Evolutionary conservation across 1,139 yeast species (phyloP).

Genomic region (Wickerhamomyces sp.): DNA sequence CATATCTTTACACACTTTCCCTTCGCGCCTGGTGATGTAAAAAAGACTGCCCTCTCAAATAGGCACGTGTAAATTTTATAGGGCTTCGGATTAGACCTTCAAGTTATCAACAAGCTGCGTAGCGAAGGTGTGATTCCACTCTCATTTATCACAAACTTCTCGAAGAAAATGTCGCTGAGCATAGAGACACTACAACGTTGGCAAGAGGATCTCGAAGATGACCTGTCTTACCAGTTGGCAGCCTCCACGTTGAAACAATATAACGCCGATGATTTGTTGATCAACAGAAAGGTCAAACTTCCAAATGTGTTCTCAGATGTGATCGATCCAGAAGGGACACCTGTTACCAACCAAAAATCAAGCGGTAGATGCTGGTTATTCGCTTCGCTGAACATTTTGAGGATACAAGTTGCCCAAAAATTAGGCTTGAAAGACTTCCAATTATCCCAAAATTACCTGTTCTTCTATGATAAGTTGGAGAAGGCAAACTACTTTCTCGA

Average conservation of each 20-base stretch:
- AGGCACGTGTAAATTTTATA: too few relatives aligned
- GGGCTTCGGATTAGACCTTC: too few relatives aligned
- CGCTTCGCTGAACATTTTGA: conserved; percentile 70
- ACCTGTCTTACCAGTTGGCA: conserved; percentile 32
- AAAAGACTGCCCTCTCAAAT: too few relatives aligned
- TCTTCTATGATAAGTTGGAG: conserved; percentile 71
- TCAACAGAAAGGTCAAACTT: conserved; percentile 14
- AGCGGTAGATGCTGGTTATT: conserved; percentile 88
- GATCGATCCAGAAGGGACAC: conserved; percentile 59
- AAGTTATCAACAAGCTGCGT: too few relatives aligned
- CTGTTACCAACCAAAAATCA: conserved; percentile 65
- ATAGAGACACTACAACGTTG: conserved; percentile 23
- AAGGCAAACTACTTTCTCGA: conserved; percentile 74
- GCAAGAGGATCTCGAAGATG: conserved; percentile 27
- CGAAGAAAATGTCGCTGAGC: conserved; percentile 15
- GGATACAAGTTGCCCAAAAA: conserved; percentile 57
- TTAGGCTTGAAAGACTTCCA: conserved; percentile 67
- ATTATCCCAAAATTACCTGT: conserved; percentile 66
- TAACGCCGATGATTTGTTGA: conserved; percentile 29
- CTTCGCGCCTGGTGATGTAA: too few relatives aligned
- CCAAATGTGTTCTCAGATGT: conserved; percentile 47
- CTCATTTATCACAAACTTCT: too few relatives aligned
- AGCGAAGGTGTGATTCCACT: too few relatives aligned
- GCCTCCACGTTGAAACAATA: conserved; percentile 33
- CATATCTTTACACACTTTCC: too few relatives aligned